A percentile compares a stretch with the other conserved stretches of the same genome.
phyloP scores from a whole-genome alignment of 129 eudicot species.

The Heracleum sosnowskyi region DNA sequence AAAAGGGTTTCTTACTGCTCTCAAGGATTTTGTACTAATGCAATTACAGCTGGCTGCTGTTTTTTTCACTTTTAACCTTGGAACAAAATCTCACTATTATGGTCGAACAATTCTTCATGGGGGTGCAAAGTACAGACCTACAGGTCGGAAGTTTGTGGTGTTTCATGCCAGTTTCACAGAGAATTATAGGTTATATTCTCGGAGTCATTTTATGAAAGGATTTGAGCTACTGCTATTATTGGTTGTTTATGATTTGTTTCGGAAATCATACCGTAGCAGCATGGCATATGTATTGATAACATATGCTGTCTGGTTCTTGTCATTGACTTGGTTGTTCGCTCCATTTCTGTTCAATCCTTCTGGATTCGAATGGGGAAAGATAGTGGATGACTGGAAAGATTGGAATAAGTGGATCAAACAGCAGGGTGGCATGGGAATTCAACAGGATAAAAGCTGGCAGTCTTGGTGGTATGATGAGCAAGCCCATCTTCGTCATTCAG shows the following conservation, averaged over 20 bases:
- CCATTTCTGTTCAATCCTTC: conserved; percentile 91
- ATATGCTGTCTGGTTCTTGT: conserved; percentile 77
- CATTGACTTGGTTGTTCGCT: conserved; percentile 91
- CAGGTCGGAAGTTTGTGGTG: conserved; percentile 85
- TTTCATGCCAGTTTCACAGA: conserved; percentile 82
- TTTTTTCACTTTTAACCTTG: conserved; percentile 88
- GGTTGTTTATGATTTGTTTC: conserved; percentile 63
- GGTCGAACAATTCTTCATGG: conserved; percentile 96
- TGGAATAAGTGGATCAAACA: conserved; percentile 98
- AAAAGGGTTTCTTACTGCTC: conserved; percentile 74
- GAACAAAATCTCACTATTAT: conserved; percentile 83
- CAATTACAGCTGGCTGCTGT: conserved; percentile 90
- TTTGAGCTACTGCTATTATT: conserved; percentile 67
- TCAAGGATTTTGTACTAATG: conserved; percentile 91
- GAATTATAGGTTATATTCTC: conserved; percentile 75
- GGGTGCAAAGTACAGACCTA: conserved; percentile 90
- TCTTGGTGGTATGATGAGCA: conserved; percentile 98
- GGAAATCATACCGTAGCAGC: conserved; percentile 52
- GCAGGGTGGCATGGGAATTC: conserved; percentile 93
- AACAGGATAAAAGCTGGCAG: conserved; percentile 95
- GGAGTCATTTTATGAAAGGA: conserved; percentile 94
- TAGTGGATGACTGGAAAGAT: conserved; percentile 90
- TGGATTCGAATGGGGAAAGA: conserved; percentile 88
- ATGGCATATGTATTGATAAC: conserved; percentile 65
- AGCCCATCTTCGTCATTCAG: conserved; percentile 62